Evolutionary conservation across 1,284 basidiomycete genomes (phyloP).

Genomic region (Pholiota adiposa): DNA sequence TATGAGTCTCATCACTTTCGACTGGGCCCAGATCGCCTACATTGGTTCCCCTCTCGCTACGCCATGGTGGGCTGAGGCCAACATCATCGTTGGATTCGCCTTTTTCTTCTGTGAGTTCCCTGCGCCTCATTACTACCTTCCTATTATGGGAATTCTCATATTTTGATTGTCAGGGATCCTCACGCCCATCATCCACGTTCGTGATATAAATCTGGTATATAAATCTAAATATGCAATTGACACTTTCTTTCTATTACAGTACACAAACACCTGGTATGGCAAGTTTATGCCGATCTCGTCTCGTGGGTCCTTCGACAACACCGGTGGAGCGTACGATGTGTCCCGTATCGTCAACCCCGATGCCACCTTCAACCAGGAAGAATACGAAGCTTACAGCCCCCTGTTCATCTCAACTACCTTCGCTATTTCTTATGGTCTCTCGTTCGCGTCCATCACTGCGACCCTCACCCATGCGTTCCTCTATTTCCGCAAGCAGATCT

Average conservation of each 20-base stretch:
- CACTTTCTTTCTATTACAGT: conserved; percentile 35
- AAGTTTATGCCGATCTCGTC: conserved; percentile 64
- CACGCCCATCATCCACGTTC: conserved; percentile 60
- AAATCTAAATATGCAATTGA: conserved; percentile 5
- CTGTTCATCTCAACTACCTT: conserved; percentile 71
- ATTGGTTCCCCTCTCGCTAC: conserved; percentile 65
- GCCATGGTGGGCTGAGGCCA: conserved; percentile 81
- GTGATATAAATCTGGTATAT: conserved; percentile 11
- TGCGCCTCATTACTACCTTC: conserved; percentile 46
- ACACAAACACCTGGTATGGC: conserved; percentile 54
- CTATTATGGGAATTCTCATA: conserved; percentile 31
- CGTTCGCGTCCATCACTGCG: conserved; percentile 62
- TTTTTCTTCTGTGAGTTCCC: conserved; percentile 70
- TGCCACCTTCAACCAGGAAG: conserved; percentile 52
- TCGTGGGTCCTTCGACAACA: conserved; percentile 61
- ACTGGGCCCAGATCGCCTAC: conserved; percentile 73
- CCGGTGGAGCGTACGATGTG: conserved; percentile 59
- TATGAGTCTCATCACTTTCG: conserved; percentile 75
- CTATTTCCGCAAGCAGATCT: conserved; percentile 84
- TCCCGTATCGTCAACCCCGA: conserved; percentile 55
- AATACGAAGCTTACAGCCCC: conserved; percentile 61
- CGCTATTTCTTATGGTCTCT: conserved; percentile 66
- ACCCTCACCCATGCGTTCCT: conserved; percentile 79
- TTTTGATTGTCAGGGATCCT: conserved; percentile 60
- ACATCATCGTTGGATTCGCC: conserved; percentile 80